Conservation (phyloP, 2,329 filamentous ascomycete species). For the Alternaria atra region DNA sequence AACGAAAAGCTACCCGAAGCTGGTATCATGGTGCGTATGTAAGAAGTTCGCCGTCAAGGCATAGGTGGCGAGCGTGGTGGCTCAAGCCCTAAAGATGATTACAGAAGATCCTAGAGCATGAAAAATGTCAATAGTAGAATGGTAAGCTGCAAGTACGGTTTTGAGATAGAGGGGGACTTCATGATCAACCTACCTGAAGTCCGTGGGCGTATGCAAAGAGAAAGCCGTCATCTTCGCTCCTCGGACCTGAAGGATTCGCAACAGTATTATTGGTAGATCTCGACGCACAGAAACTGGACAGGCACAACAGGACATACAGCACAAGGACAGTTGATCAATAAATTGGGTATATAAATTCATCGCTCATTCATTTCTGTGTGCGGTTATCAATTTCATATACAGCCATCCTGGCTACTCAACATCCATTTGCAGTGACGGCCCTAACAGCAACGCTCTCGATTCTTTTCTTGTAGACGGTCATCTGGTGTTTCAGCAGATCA, state of each 20-base stretch:
- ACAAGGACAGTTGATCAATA: background rate
- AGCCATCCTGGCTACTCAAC: background rate
- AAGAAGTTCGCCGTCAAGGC: too few species aligned
- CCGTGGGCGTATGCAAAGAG: too few species aligned
- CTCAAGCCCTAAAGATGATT: too few species aligned
- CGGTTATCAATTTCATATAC: conserved; percentile 6
- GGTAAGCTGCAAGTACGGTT: too few species aligned
- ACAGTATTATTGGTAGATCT: background rate
- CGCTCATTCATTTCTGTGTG: conserved; percentile 9
- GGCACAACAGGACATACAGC: background rate
- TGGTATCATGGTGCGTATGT: too few species aligned
- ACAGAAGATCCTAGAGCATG: too few species aligned
- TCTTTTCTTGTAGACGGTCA: conserved; percentile 77
- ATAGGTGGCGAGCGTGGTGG: too few species aligned
- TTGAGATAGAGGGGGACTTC: too few species aligned
- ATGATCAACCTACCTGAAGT: too few species aligned
- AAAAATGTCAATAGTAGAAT: too few species aligned
- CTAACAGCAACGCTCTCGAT: conserved; percentile 76
- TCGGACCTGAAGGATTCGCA: background rate
- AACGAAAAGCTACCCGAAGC: too few species aligned
- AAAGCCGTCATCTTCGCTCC: background rate
- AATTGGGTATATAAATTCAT: background rate
- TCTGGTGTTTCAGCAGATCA: conserved; percentile 80
- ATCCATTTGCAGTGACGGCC: conserved; percentile 65
- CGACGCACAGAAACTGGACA: background rate